Conservation (phyloP, 2,329 filamentous ascomycete species). For the Tolypocladium paradoxum region DNA sequence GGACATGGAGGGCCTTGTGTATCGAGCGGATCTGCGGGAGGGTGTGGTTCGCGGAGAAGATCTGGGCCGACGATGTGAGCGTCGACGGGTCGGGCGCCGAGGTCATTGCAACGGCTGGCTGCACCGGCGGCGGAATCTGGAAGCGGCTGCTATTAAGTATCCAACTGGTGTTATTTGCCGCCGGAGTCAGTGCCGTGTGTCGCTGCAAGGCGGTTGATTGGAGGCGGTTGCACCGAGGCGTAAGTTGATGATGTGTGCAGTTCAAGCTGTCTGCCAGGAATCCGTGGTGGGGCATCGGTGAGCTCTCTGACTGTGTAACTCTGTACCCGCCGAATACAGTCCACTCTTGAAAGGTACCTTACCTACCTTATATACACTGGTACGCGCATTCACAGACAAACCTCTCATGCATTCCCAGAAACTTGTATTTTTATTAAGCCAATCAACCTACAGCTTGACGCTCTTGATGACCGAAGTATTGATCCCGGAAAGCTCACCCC, state of each 20-base stretch:
- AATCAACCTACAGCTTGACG: slow-evolving; percentile 59
- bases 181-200: not conserved
- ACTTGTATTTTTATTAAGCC: not conserved
- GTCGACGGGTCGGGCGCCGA: slow-evolving; percentile 32
- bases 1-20: slow-evolving; percentile 46
- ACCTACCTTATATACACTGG: no score
- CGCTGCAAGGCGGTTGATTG: not conserved
- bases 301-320: no score
- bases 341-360: no score
- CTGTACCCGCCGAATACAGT: no score
- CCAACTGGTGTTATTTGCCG: not conserved
- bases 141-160: not conserved
- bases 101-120: slow-evolving; percentile 21
- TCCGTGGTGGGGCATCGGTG: not conserved
- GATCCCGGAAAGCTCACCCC: slow-evolving; percentile 88
- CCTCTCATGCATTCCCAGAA: not conserved
- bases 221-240: not conserved
- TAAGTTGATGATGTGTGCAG: not conserved
- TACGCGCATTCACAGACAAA: not conserved
- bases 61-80: slow-evolving; percentile 38
- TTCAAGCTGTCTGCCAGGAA: not conserved
- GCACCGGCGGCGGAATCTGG: not conserved
- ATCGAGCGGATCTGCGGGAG: slow-evolving; percentile 54
- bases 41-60: slow-evolving; percentile 45
- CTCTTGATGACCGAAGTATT: slow-evolving; percentile 90